Base-by-base conservation (phyloP, 139 green algal genomes). In the Chlamydomonas schloesseri region DNA sequence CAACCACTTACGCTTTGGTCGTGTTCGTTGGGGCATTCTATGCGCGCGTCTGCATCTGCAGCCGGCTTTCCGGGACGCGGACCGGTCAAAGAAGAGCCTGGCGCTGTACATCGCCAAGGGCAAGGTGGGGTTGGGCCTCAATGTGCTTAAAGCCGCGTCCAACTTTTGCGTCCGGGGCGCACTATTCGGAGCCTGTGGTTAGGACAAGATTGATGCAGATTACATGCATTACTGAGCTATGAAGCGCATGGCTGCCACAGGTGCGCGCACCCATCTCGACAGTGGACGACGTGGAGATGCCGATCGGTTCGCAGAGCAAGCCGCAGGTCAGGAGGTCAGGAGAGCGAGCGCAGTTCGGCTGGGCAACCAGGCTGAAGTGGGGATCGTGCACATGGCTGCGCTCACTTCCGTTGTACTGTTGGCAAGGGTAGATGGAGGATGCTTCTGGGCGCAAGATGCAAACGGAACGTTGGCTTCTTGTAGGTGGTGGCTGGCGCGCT, bases 61-160 rank as follows among this genome's bases (percentile, higher is more conserved):
- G 87, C 91, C 91, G 21, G 91, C 91, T 11, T 94, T 94, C 88
- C 73, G 91, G 20, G 91, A 94, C 60, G 84, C 71, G 1, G 81
- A 88, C 81, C 87, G 82, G 31, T 55, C 86, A 15, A 87, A 88
- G 57, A 86, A 91, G 28, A 90, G 78, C 29, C 73, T 94, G 24
- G 91, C 91, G 29, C 75, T 94, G 24, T 94, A 93, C 80, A 84
- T 94, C 36, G 73, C 83, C 29, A 93, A 93, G 87, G 68, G 60
- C 26, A 86, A 84, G 62, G 77, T 74, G 20, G 4, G 73, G 1
- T 70, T 26, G 58, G n/a, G n/a, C n/a, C n/a, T n/a, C n/a, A n/a
- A n/a, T n/a, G n/a, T n/a, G n/a, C n/a, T n/a, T n/a, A n/a, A n/a
- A n/a, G n/a, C n/a, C n/a, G n/a, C n/a, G n/a, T n/a, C 62, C 62